These are phyloP conservation scores for Harringtonia aguacate DNA, from an alignment of 2,329 filamentous ascomycete species.

Conservation along the genomic window DNA sequence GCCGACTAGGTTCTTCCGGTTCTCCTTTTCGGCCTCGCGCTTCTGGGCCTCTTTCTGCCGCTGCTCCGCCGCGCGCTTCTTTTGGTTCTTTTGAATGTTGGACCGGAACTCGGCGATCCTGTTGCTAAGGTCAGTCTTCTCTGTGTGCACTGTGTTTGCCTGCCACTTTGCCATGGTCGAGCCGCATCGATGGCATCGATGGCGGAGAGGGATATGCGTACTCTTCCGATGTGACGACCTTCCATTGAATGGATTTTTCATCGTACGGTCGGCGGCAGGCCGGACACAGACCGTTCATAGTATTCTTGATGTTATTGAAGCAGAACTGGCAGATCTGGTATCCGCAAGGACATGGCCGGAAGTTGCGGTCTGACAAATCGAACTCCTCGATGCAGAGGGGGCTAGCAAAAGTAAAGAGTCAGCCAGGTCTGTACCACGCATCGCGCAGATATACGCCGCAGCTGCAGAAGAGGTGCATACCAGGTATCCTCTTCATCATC, in stretches of 20 bases:
- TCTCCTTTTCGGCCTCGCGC: constrained; percentile 89
- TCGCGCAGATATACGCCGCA: neutral
- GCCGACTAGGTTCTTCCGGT: constrained; percentile 89
- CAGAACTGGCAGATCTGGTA: constrained; percentile 99
- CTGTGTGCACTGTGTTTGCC: too few species aligned
- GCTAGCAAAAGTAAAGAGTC: constrained; percentile 36
- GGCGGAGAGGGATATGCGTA: constrained; percentile 32
- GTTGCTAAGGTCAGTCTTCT: neutral
- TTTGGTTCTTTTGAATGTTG: constrained; percentile 80
- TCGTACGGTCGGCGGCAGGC: constrained; percentile 93
- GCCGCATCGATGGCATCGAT: too few species aligned
- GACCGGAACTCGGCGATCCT: constrained; percentile 66
- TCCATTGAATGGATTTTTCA: constrained; percentile 95
- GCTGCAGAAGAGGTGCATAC: constrained; percentile 26
- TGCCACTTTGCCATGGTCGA: too few species aligned
- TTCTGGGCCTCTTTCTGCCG: constrained; percentile 94
- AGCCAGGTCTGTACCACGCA: constrained; percentile 13
- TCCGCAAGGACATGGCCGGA: constrained; percentile 91
- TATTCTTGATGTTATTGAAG: constrained; percentile 98
- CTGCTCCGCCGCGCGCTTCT: constrained; percentile 72
- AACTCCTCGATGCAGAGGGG: constrained; percentile 98
- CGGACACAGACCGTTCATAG: constrained; percentile 95
- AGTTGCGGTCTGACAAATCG: constrained; percentile 94
- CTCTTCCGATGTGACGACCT: constrained; percentile 91
- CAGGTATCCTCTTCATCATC: constrained; percentile 62